These are phyloP conservation scores for Albizia julibrissin DNA, from an alignment of 306 rosid genomes.

Conservation along the genomic window DNA sequence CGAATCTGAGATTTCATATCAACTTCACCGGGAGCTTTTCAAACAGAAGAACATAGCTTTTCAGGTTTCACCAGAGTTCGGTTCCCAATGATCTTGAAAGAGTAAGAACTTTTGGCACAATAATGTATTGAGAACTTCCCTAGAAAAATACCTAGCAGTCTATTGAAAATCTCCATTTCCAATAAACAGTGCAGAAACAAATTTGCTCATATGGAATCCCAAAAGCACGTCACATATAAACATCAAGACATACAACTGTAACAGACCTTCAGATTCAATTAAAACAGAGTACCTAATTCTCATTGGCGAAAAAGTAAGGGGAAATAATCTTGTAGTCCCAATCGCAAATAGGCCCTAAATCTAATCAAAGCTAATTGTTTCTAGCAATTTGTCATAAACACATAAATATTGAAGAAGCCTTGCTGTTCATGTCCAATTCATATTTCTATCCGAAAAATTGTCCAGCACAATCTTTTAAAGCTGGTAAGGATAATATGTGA, in stretches of 20 bases:
- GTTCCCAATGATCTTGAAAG: no score
- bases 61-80: no score
- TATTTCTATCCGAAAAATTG: no score
- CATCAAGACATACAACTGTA: background rate
- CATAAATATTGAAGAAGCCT: no score
- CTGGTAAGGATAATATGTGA: no score
- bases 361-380: background rate
- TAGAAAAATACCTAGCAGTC: background rate
- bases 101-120: background rate
- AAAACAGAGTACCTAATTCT: background rate
- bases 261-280: background rate
- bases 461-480: no score
- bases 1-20: background rate
- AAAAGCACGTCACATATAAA: background rate
- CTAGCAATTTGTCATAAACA: no score
- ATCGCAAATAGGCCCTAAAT: background rate
- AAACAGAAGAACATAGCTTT: background rate
- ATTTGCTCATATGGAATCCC: background rate
- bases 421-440: no score
- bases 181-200: background rate
- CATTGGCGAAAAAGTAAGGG: background rate
- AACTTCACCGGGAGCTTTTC: background rate
- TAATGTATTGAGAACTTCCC: no score
- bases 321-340: no score
- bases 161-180: background rate